These are phyloP conservation scores for Talinum fruticosum DNA, from an alignment of 148 eudicot genomes.

Conservation along the genomic window DNA sequence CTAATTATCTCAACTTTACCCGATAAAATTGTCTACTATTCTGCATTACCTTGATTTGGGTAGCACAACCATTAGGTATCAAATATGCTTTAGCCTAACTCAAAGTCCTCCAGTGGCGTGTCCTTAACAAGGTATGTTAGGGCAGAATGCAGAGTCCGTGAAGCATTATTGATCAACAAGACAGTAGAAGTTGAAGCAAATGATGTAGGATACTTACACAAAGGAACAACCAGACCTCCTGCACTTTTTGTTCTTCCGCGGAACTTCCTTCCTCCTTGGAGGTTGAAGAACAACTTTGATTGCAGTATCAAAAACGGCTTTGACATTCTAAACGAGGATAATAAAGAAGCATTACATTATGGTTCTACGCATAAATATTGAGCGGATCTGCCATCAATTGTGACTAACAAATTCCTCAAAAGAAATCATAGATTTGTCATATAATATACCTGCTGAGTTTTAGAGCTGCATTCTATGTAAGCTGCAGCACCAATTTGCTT, in stretches of 20 bases:
- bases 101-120: no score
- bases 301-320: slow-evolving; percentile 80
- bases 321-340: slow-evolving; percentile 64
- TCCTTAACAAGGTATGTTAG: neutral
- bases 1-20: neutral
- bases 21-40: neutral
- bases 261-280: slow-evolving; percentile 74
- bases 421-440: neutral
- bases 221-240: slow-evolving; percentile 71
- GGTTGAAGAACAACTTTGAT: slow-evolving; percentile 98
- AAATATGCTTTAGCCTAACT: neutral
- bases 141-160: neutral
- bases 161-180: neutral
- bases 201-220: slow-evolving; percentile 51
- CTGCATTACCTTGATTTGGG: no score
- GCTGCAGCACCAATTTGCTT: slow-evolving; percentile 98
- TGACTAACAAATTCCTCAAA: neutral
- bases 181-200: neutral
- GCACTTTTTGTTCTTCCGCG: slow-evolving; percentile 50
- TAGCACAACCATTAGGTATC: no score
- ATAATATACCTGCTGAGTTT: slow-evolving; percentile 84
- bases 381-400: neutral
- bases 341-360: neutral
- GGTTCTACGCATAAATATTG: neutral
- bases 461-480: slow-evolving; percentile 96